A percentile compares a stretch with the other conserved stretches of the same genome.
phyloP scores from a whole-genome alignment of 352 stramenopile species.

The Pythium dissimile region DNA sequence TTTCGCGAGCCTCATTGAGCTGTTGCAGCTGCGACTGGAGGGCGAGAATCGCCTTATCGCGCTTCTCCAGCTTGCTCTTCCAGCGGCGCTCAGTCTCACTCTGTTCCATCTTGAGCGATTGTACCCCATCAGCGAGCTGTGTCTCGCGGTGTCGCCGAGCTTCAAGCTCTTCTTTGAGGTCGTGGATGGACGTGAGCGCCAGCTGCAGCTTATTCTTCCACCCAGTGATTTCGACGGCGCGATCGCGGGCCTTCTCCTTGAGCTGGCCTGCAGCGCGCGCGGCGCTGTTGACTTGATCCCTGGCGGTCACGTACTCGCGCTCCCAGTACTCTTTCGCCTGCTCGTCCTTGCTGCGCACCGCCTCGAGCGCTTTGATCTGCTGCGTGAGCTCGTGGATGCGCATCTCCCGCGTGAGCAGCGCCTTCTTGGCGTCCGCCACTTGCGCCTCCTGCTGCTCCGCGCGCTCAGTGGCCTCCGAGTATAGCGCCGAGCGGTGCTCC shows the following conservation, averaged over 20 bases:
- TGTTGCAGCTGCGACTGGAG: constrained; percentile 16
- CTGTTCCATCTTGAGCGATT: neutral
- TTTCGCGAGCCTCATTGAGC: neutral
- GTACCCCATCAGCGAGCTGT: neutral
- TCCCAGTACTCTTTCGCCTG: constrained; percentile 53
- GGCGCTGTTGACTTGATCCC: constrained; percentile 23
- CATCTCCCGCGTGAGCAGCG: constrained; percentile 60
- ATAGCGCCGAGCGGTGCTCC: constrained; percentile 50
- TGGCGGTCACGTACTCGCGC: constrained; percentile 33
- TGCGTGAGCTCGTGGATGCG: constrained; percentile 47
- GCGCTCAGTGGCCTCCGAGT: constrained; percentile 37
- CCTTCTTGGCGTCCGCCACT: constrained; percentile 39
- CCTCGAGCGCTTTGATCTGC: constrained; percentile 28
- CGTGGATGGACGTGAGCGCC: constrained; percentile 24
- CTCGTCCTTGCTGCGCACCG: constrained; percentile 29
- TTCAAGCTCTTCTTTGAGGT: constrained; percentile 18
- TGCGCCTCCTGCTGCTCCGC: constrained; percentile 40
- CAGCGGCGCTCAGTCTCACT: constrained; percentile 17
- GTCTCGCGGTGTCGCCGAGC: neutral
- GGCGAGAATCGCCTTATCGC: constrained; percentile 27
- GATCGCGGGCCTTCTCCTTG: constrained; percentile 13
- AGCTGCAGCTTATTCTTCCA: constrained; percentile 49
- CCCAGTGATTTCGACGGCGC: constrained; percentile 22
- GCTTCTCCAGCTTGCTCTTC: constrained; percentile 38
- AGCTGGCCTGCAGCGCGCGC: constrained; percentile 12